Percentiles rank a stretch among this genome's conserved stretches.
These are phyloP conservation scores for Lojkania enalia DNA, from an alignment of 2,329 filamentous ascomycete species.

Conservation along the genomic window DNA sequence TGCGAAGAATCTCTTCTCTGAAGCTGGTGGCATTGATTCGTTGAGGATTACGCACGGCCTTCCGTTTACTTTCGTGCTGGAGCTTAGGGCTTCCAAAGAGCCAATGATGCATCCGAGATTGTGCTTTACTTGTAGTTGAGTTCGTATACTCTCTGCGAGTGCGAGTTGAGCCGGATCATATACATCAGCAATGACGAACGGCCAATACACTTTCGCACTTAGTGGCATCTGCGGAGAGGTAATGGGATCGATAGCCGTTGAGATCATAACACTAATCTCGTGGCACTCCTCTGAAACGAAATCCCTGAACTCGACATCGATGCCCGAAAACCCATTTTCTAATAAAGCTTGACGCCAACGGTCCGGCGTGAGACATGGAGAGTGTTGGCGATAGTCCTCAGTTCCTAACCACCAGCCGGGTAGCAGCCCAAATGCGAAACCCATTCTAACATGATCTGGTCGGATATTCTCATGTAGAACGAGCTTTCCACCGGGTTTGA, in stretches of 20 bases:
- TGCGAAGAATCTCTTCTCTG: neutral
- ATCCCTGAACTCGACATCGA: conserved; percentile 15
- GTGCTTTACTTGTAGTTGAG: neutral
- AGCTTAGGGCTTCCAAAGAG: neutral
- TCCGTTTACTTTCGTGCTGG: neutral
- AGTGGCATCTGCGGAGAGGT: neutral
- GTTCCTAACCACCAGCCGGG: conserved; percentile 18
- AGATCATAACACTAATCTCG: conserved; percentile 1
- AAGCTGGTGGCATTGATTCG: neutral
- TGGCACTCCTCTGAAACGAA: neutral
- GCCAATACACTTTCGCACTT: conserved; percentile 8
- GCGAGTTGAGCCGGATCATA: conserved; percentile 7
- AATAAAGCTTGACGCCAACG: conserved; percentile 34
- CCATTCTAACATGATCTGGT: conserved; percentile 3
- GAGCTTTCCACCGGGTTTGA: conserved; percentile 22
- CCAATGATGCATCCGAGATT: neutral
- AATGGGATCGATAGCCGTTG: neutral
- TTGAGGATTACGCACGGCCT: neutral
- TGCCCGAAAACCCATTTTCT: conserved; percentile 32
- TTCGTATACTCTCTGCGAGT: neutral
- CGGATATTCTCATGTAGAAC: conserved; percentile 14
- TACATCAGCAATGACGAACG: conserved; percentile 12
- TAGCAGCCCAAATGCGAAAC: conserved; percentile 16
- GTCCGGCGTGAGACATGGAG: neutral
- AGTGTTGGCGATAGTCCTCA: conserved; percentile 1